Evolutionary conservation across 116 monocot species (phyloP).

Genomic region (Trichopus zeylanicus): DNA sequence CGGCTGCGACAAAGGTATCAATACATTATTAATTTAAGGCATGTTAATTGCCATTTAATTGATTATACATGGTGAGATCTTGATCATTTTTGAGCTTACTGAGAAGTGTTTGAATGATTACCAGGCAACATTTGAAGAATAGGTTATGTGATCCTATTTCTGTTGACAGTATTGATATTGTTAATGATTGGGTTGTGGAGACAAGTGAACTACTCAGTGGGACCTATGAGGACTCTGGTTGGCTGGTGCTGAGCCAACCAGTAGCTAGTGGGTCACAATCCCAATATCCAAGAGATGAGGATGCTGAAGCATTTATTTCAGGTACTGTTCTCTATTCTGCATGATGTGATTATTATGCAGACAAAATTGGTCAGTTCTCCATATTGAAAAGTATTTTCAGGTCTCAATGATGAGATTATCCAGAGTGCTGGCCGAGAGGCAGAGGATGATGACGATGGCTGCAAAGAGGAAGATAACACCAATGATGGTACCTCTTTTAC

Average conservation of each 20-base stretch:
- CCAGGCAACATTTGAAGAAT: slow-evolving; percentile 45
- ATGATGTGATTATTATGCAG: neutral
- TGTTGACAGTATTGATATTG: slow-evolving; percentile 35
- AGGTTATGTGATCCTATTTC: slow-evolving; percentile 67
- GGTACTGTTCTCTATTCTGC: slow-evolving; percentile 33
- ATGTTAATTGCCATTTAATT: too few species aligned
- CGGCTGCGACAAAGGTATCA: slow-evolving; percentile 82
- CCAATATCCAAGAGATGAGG: slow-evolving; percentile 39
- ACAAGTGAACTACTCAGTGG: slow-evolving; percentile 33
- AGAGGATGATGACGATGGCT: slow-evolving; percentile 48
- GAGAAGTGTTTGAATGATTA: slow-evolving; percentile 9
- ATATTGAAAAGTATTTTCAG: slow-evolving; percentile 20
- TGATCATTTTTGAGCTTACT: too few species aligned
- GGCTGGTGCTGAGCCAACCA: slow-evolving; percentile 61
- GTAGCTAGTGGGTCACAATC: slow-evolving; percentile 7
- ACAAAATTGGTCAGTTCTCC: neutral
- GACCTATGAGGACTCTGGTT: slow-evolving; percentile 34
- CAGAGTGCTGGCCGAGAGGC: slow-evolving; percentile 28
- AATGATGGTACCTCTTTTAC: slow-evolving; percentile 19
- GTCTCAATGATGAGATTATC: slow-evolving; percentile 52
- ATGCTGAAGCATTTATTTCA: slow-evolving; percentile 42
- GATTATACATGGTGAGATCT: too few species aligned
- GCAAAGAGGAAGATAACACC: slow-evolving; percentile 39
- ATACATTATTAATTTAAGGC: too few species aligned
- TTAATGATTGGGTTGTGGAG: slow-evolving; percentile 79